phyloP scores from a whole-genome alignment of 192 early-diverging fungal genomes.

The Gamsiella multidivaricata region DNA sequence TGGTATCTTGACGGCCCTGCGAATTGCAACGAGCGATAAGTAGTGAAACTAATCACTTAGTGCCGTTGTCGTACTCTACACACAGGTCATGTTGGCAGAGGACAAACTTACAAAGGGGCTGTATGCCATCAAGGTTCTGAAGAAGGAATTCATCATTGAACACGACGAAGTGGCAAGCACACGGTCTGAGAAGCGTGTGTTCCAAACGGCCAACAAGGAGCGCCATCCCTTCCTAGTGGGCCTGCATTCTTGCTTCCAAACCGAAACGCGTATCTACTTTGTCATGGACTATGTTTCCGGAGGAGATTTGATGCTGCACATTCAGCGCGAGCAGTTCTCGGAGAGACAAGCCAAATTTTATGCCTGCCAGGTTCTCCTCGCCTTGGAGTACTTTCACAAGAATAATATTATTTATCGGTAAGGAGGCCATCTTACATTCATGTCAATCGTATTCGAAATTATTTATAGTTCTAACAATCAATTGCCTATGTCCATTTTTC shows the following conservation, averaged over 20 bases:
- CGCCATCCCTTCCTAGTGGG: constrained; percentile 96
- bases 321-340: constrained; percentile 92
- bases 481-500: constrained; percentile 2
- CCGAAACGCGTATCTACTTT: constrained; percentile 94
- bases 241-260: constrained; percentile 97
- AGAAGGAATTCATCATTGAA: constrained; percentile 98
- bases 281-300: constrained; percentile 98
- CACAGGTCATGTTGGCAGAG: constrained; percentile 93
- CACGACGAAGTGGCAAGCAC: constrained; percentile 95
- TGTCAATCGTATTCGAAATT: neutral
- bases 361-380: constrained; percentile 94
- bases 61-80: constrained; percentile 8
- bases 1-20: neutral
- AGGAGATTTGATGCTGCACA: constrained; percentile 99
- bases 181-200: constrained; percentile 93
- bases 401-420: constrained; percentile 89
- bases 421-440: neutral
- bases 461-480: neutral
- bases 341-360: constrained; percentile 96
- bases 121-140: constrained; percentile 98
- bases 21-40: neutral
- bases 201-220: constrained; percentile 90
- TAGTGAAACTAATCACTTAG: neutral
- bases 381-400: constrained; percentile 95
- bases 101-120: constrained; percentile 84